These are phyloP conservation scores for Scenedesmus sp. DNA, from an alignment of 163 green algal species.

Conservation along the genomic window DNA sequence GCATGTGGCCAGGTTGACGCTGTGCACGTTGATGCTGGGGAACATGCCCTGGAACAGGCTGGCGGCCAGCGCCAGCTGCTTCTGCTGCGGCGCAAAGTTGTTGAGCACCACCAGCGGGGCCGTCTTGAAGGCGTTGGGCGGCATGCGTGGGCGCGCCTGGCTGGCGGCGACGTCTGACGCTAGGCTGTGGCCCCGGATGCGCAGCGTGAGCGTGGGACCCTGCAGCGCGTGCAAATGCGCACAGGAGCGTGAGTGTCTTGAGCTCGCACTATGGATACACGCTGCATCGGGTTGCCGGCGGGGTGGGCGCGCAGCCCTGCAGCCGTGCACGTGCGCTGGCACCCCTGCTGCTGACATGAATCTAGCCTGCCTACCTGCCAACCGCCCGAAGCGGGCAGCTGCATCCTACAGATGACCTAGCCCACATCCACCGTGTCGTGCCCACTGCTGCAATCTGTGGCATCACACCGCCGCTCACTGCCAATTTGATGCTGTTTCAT, in stretches of 20 bases:
- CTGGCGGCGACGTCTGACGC: conserved; percentile 85
- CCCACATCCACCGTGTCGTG: no score
- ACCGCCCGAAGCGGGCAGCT: no score
- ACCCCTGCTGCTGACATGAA: no score
- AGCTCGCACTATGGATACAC: no score
- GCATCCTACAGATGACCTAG: no score
- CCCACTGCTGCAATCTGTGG: no score
- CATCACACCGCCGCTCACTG: no score
- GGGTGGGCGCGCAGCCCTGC: no score
- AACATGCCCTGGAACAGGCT: conserved; percentile 97
- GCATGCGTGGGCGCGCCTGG: conserved; percentile 78
- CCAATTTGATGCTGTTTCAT: background rate
- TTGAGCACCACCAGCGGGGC: conserved; percentile 97
- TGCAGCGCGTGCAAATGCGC: conserved; percentile 65
- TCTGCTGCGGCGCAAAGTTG: conserved; percentile 87
- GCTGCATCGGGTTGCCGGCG: no score
- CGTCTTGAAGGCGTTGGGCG: conserved; percentile 70
- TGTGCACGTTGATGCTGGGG: conserved; percentile 94
- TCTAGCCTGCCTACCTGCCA: no score
- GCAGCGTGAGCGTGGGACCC: conserved; percentile 95
- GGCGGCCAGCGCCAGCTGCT: conserved; percentile 81
- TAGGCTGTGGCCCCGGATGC: conserved; percentile 89
- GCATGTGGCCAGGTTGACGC: conserved; percentile 79
- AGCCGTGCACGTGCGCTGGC: background rate
- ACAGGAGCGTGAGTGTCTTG: no score